phyloP scores from a whole-genome alignment of 2,329 filamentous ascomycete species.

The Herpotrichia juniperi region DNA sequence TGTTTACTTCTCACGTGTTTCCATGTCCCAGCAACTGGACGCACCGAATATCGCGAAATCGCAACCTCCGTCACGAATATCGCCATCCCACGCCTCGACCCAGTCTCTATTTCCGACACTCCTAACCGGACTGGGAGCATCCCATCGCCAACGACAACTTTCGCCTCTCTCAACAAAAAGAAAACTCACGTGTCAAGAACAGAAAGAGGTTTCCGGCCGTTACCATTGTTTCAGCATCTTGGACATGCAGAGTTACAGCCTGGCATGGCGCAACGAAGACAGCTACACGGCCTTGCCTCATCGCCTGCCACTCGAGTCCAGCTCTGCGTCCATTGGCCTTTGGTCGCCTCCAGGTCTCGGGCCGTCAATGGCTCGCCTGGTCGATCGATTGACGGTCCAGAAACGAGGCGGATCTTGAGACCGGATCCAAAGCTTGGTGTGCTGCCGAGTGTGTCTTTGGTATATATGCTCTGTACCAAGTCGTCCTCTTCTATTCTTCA shows the following conservation, averaged over 20 bases:
- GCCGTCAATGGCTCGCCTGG: neutral
- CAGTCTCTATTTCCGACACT: neutral
- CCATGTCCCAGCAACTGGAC: neutral
- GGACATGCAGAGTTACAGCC: constrained; percentile 29
- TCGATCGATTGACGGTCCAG: neutral
- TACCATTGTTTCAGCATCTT: constrained; percentile 27
- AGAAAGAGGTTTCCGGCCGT: constrained; percentile 9
- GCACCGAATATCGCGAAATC: neutral
- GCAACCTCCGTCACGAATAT: neutral
- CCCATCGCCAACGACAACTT: neutral
- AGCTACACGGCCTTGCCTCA: constrained; percentile 25
- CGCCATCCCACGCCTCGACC: neutral
- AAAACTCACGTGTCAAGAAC: neutral
- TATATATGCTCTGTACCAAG: constrained; percentile 2
- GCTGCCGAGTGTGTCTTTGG: constrained; percentile 4
- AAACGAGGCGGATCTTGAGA: constrained; percentile 12
- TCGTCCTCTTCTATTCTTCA: constrained; percentile 11
- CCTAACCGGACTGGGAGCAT: neutral
- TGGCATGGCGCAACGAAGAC: constrained; percentile 21
- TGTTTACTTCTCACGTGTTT: neutral
- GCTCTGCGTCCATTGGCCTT: constrained; percentile 2
- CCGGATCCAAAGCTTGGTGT: constrained; percentile 13
- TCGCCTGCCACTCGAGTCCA: constrained; percentile 14
- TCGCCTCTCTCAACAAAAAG: neutral
- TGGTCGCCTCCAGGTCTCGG: neutral